Evolutionary conservation across 2,329 filamentous ascomycete species (phyloP), one percentile per base, ranked within the genome.

Genomic region (Fusarium poae): DNA sequence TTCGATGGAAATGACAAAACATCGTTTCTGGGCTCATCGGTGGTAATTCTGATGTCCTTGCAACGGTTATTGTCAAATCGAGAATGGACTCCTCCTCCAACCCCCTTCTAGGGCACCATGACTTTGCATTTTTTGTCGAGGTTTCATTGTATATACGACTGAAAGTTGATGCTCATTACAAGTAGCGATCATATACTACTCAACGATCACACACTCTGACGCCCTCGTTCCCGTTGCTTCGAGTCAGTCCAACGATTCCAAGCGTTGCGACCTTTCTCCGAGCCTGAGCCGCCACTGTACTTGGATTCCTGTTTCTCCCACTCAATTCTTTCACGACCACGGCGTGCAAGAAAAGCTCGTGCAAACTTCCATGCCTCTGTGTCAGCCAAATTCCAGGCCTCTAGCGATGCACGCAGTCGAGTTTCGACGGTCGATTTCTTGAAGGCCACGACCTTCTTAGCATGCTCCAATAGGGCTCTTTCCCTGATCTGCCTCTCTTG

Each of bases 301-400:
- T 83, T 85, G 66, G 84, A 84, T 80, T 93, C 90, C 63, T 91
- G 86, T 65, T 89, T 86, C 76, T 92, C 90, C 90, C 91, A 94
- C 72, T 86, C 82, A 70, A 82, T 77, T 58, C 91, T 82, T 82
- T 93, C 91, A 45, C 90, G 82, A 27, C 83, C 80, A 42, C 85
- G 81, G 37, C 91, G 81, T 20, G 90, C 91, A 51, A 89, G 80
- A 67, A 86, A 93, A 0, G 92, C 91, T 37, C 89, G 82, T 7
- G 89, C 85, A 74, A 94, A 94, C 73, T 87, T 88, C 92, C 92
- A 95, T 2, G 89, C 88, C 78, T 95, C 92, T 2, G 89, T 90
- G 73, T 95, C 92, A 1, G 88, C 91, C 68, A 93, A 76, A 75
- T 88, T 89, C 88, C 88, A 90, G 13, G 87, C 85, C 75, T 90